A percentile compares a stretch with the other conserved stretches of the same genome.
phyloP scores from a whole-genome alignment of 805 yeast genomes.

The Lachancea lanzarotensis region DNA sequence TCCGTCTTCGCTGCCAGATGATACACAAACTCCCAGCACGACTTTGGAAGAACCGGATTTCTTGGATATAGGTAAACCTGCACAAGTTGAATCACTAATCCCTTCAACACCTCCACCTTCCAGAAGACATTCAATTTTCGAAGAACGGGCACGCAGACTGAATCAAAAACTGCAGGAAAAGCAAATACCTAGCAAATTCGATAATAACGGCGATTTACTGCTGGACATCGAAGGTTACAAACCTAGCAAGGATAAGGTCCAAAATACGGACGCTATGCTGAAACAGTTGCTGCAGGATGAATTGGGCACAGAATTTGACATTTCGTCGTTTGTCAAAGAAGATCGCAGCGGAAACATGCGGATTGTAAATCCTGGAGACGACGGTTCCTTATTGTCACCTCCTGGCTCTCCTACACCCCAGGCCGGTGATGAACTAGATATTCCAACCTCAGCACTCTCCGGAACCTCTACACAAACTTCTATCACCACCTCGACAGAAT shows the following conservation, averaged over 20 bases:
- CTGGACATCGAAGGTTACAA: conserved; percentile 95
- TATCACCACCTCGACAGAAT: conserved; percentile 2
- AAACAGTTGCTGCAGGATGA: conserved; percentile 72
- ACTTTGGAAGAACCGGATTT: conserved; percentile 31
- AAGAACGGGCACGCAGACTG: conserved; percentile 34
- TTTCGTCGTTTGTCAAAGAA: conserved; percentile 41
- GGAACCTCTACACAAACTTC: conserved; percentile 6
- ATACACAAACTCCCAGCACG: conserved; percentile 5
- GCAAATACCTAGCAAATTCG: conserved; percentile 83
- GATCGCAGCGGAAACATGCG: conserved; percentile 66
- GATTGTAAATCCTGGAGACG: conserved; percentile 38
- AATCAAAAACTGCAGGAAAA: conserved; percentile 58
- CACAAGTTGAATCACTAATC: background rate
- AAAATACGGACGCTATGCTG: conserved; percentile 68
- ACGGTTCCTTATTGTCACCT: conserved; percentile 13
- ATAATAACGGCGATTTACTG: conserved; percentile 81
- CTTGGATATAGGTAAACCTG: conserved; percentile 21
- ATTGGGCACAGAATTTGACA: conserved; percentile 48
- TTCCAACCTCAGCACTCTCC: conserved; percentile 7
- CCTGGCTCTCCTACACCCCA: conserved; percentile 20
- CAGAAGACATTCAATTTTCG: conserved; percentile 14
- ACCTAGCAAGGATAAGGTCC: conserved; percentile 70
- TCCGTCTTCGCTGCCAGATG: conserved; percentile 39
- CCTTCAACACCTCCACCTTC: conserved; percentile 9
- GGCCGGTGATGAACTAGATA: conserved; percentile 14